A percentile compares a stretch with the other conserved stretches of the same genome.
phyloP scores from a whole-genome alignment of 768 basidiomycete species.

The Russula sp. region DNA sequence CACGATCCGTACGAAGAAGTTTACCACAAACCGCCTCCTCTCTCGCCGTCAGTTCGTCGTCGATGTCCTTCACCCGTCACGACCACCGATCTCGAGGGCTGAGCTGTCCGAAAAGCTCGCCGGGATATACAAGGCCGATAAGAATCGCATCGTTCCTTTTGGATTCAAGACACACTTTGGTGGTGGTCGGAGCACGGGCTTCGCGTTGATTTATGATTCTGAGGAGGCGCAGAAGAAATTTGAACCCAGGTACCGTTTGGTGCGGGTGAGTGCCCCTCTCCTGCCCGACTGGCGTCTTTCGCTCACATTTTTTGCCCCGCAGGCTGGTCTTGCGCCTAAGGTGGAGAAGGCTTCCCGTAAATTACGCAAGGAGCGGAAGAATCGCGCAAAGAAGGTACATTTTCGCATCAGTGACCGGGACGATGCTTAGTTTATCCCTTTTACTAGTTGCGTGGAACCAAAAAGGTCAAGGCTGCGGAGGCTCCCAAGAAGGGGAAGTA shows the following conservation, averaged over 20 bases:
- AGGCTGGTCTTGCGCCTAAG: conserved; percentile 69
- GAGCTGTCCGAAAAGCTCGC: conserved; percentile 94
- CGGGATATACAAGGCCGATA: conserved; percentile 86
- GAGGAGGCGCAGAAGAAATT: conserved; percentile 94
- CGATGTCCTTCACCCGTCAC: conserved; percentile 92
- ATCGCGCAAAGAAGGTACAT: conserved; percentile 95
- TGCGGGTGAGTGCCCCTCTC: conserved; percentile 61
- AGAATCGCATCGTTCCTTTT: conserved; percentile 85
- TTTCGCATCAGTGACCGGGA: background rate
- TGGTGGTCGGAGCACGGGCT: conserved; percentile 96
- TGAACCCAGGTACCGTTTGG: conserved; percentile 91
- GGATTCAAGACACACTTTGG: conserved; percentile 95
- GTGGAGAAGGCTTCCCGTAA: conserved; percentile 91
- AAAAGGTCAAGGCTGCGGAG: conserved; percentile 90
- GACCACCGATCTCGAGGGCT: conserved; percentile 86
- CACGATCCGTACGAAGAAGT: conserved; percentile 97
- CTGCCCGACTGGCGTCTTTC: background rate
- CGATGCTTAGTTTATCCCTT: background rate
- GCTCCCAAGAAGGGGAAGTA: conserved; percentile 91
- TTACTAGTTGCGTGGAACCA: conserved; percentile 84
- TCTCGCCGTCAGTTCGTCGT: conserved; percentile 94
- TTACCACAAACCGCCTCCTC: conserved; percentile 97
- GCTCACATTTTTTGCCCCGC: background rate
- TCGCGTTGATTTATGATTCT: conserved; percentile 95
- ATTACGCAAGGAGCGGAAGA: conserved; percentile 99